Base-by-base conservation (phyloP, 345 rosid species). In the Trapa bicornis region DNA sequence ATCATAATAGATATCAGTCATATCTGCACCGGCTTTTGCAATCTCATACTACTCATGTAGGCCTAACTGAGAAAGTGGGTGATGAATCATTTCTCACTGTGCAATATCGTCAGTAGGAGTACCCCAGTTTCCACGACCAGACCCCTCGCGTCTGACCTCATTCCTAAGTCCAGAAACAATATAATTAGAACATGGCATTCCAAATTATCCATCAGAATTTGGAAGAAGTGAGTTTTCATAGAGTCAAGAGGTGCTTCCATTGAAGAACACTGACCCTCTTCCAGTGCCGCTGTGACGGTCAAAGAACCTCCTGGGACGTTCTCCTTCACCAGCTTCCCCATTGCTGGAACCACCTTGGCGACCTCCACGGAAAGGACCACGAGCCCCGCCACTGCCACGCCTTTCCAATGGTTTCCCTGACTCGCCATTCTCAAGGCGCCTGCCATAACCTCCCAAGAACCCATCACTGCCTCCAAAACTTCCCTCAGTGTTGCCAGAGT, bases 111-210 rank as follows among this genome's bases (percentile, higher is more conserved):
- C 97, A 71, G 81, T 65, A 5, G 87, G 81, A 69, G 86, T 80
- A 79, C 97, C 99, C 99, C 99, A 95, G 63, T 95, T 95, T 36
- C 96, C 93, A 37, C 90, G 87, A 69, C 99, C 99, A 81, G 93
- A 56, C 35, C 99, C 99, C 1, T 89, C 89, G 2, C 99, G 93
- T 65, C 91, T 95, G 53, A 86, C 3, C 75, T 85, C 97, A 74
- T 76, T 80, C 74, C 99, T 95, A 72, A 56, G 36, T 61, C 48
- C 48, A 66, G 60, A 17, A 16, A 37, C 47, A 71, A 54, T 2
- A 15, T 13, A 52, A 57, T 52, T 11, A 42, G 38, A 73, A 37
- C 60, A 9, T 36, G 38, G 14, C 11, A 58, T 11, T 58, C 37
- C 38, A 4, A 32, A 9, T 1, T 2, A 58, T 8, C 11, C 3